These are phyloP conservation scores for Calophaca sinica DNA, from an alignment of 306 rosid species.

Conservation along the genomic window DNA sequence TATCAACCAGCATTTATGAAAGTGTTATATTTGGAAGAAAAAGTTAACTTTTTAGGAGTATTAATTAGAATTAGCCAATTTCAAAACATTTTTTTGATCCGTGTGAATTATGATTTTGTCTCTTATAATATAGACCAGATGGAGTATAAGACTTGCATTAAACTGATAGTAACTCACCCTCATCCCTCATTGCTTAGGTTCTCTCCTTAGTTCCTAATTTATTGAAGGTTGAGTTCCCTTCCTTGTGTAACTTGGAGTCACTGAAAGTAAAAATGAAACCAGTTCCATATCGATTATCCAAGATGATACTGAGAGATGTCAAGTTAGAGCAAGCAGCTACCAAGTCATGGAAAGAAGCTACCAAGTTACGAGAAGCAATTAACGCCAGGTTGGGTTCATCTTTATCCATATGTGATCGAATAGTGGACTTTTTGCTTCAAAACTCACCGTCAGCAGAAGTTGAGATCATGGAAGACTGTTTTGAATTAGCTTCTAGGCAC, in stretches of 20 bases:
- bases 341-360: neutral
- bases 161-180: neutral
- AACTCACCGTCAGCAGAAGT: conserved; percentile 32
- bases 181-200: neutral
- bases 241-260: neutral
- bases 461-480: neutral
- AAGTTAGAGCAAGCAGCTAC: too few species aligned
- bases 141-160: neutral
- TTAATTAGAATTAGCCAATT: too few species aligned
- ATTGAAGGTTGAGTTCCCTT: neutral
- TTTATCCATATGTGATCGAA: neutral
- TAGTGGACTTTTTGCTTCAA: conserved; percentile 39
- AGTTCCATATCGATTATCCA: neutral
- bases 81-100: too few species aligned
- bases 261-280: neutral
- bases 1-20: too few species aligned
- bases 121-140: too few species aligned
- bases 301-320: neutral
- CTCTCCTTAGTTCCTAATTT: neutral
- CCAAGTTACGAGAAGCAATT: conserved; percentile 11
- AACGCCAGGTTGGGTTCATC: neutral
- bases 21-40: too few species aligned
- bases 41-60: too few species aligned
- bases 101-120: too few species aligned
- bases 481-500: too few species aligned